These are phyloP conservation scores for Acer saccharum DNA, from an alignment of 345 rosid genomes.

Conservation along the genomic window DNA sequence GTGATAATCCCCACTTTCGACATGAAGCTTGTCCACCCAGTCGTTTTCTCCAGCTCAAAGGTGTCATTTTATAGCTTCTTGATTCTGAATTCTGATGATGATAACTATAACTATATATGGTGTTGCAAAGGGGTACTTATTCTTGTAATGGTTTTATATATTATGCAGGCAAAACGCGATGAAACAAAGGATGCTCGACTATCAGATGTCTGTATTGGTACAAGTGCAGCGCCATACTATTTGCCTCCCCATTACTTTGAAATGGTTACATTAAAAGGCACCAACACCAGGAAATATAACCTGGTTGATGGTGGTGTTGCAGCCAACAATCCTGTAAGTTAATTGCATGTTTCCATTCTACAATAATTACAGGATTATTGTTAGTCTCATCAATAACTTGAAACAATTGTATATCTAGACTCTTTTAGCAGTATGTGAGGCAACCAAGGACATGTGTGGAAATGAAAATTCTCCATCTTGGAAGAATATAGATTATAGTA, in stretches of 20 bases:
- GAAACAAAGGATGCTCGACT: conserved; percentile 7
- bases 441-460: neutral
- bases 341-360: neutral
- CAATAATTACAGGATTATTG: neutral
- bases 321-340: conserved; percentile 36
- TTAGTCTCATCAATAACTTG: neutral
- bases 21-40: conserved; percentile 18
- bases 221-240: conserved; percentile 28
- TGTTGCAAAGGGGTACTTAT: too few species aligned
- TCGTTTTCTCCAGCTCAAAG: conserved; percentile 17
- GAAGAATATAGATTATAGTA: neutral
- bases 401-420: conserved; percentile 12
- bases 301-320: conserved; percentile 35
- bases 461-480: conserved; percentile 2
- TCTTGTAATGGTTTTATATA: neutral
- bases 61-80: neutral
- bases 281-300: conserved; percentile 17
- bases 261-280: conserved; percentile 1
- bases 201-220: conserved; percentile 24
- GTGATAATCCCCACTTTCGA: conserved; percentile 20
- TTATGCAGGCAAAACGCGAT: conserved; percentile 4
- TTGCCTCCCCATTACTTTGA: conserved; percentile 25
- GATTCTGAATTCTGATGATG: too few species aligned
- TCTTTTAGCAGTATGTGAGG: conserved; percentile 13
- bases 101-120: too few species aligned